Conservation (phyloP, 768 basidiomycete species). For the Mrakia frigida region DNA sequence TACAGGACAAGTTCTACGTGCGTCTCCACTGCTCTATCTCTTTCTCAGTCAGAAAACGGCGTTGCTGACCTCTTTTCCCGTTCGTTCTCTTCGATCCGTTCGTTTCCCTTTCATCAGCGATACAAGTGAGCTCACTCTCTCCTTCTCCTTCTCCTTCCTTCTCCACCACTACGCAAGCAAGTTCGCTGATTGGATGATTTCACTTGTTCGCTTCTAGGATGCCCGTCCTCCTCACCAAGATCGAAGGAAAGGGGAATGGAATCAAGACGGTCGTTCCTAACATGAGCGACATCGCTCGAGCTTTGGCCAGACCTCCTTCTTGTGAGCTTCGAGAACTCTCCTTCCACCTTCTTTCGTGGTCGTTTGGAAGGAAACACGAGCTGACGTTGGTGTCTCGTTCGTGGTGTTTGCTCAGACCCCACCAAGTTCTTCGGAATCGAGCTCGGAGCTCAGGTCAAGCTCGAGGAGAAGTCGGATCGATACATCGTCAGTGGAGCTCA, state of each 20-base stretch:
- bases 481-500: conserved; percentile 99
- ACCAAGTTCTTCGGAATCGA: conserved; percentile 99
- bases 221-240: conserved; percentile 90
- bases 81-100: background rate
- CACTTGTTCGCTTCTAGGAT: conserved; percentile 55
- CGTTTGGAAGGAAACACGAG: background rate
- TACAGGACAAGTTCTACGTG: conserved; percentile 71
- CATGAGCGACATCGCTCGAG: conserved; percentile 95
- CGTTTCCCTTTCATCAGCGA: conserved; percentile 47
- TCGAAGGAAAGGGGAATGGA: conserved; percentile 98
- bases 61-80: too few relatives aligned
- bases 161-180: conserved; percentile 10
- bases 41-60: background rate
- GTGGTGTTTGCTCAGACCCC: conserved; percentile 54
- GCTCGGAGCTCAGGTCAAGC: conserved; percentile 92
- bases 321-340: conserved; percentile 40
- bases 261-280: conserved; percentile 99
- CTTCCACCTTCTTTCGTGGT: background rate
- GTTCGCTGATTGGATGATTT: conserved; percentile 16
- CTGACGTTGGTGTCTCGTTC: background rate
- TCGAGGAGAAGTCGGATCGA: conserved; percentile 92
- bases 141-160: background rate
- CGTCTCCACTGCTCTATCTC: background rate
- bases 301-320: conserved; percentile 86
- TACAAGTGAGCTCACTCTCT: conserved; percentile 58